Percentiles rank a stretch among this genome's conserved stretches.
Conservation (phyloP, 805 yeast genomes). For the Starmerella bacillaris region DNA sequence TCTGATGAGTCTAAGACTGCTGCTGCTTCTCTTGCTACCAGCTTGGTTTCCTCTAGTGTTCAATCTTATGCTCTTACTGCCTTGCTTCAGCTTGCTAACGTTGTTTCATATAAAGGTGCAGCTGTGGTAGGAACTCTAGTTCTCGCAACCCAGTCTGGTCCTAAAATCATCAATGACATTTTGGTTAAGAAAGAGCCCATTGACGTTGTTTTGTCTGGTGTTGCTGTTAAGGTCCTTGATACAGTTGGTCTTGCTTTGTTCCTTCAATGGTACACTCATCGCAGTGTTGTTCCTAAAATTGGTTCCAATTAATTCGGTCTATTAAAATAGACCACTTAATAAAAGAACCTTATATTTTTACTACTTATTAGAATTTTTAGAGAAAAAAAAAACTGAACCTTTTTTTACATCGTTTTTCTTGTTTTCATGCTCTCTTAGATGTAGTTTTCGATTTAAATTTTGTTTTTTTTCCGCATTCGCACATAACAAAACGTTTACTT, state of each 20-base stretch:
- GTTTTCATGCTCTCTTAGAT: too few species aligned
- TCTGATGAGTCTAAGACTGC: slow-evolving; percentile 25
- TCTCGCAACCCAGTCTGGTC: slow-evolving; percentile 24
- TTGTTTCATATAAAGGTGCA: slow-evolving; percentile 25
- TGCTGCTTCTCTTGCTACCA: slow-evolving; percentile 21
- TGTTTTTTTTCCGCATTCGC: too few species aligned
- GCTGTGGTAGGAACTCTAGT: slow-evolving; percentile 25
- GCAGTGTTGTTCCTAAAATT: too few species aligned
- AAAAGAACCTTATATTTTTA: too few species aligned
- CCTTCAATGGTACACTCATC: slow-evolving; percentile 16
- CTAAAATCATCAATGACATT: slow-evolving; percentile 21
- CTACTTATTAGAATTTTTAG: too few species aligned
- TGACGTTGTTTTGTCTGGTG: slow-evolving; percentile 22
- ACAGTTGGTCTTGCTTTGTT: slow-evolving; percentile 27
- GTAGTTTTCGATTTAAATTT: too few species aligned
- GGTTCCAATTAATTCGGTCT: too few species aligned
- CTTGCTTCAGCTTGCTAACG: slow-evolving; percentile 25
- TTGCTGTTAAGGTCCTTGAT: slow-evolving; percentile 23
- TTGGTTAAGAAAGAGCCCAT: slow-evolving; percentile 23
- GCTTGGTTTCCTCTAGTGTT: slow-evolving; percentile 23
- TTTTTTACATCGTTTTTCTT: too few species aligned
- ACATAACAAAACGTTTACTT: too few species aligned
- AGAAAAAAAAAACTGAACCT: too few species aligned
- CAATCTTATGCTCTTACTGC: slow-evolving; percentile 29
- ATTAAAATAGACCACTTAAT: too few species aligned